Evolutionary conservation across 2,329 filamentous ascomycete genomes (phyloP), one percentile per base, ranked within the genome.

Genomic region (Botrytis fragariae): DNA sequence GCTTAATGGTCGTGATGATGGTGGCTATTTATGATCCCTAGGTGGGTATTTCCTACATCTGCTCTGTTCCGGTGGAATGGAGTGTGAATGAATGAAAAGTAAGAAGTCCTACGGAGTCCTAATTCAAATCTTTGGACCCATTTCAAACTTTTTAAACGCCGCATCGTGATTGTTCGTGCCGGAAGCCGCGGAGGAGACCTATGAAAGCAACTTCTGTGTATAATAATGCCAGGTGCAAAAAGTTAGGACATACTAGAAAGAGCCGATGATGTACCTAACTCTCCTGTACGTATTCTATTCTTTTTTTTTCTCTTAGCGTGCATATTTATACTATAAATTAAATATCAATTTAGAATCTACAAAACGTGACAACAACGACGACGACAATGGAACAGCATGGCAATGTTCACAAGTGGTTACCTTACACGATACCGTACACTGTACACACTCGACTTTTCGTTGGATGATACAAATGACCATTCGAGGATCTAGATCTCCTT

Each of bases 121-220:
- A 54, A 51, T 51, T 29, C 22, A 6, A 67, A 54, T n/a, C 44
- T 39, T 12, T 39, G 48, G 64, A 57, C 35, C 64, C 64, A 57
- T 57, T 54, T 5, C 54, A 42, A 42, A 22, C 48, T 20, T 37
- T 29, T 54, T 57, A 57, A 57, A 57, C 51, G 51, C 35, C 48
- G 35, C 45, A 57, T 68, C 35, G 20, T 68, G 48, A 4, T 42
- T 57, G 10, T 16, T 57, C 32, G 65, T 42, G 48, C 65, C 65
- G 65, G 65, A 68, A 68, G 65, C 48, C 37, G 48, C 65, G 65
- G 65, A 57, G 48, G 65, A 57, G 48, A n/a, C n/a, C 48, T 42
- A 32, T 57, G 35, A 68, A 54, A 68, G 48, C 25, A 35, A 9
- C 35, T 51, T 54, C 35, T 57, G 29, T 42, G 8, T 39, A 6